Evolutionary conservation across 306 rosid genomes (phyloP).

Genomic region (Vicia faba): DNA sequence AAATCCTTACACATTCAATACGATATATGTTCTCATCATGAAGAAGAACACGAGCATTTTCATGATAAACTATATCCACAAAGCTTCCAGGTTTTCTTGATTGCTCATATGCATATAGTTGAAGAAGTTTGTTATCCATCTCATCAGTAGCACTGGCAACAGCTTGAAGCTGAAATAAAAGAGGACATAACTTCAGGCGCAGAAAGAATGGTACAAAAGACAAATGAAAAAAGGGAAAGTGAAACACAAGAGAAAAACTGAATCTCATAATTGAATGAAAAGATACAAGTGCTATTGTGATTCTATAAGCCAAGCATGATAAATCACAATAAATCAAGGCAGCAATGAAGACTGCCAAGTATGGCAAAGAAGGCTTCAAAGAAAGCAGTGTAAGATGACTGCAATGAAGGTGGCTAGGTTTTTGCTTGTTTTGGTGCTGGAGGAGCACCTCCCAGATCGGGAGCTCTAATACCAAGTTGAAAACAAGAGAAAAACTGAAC

Average conservation of each 20-base stretch:
- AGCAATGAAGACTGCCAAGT: no score
- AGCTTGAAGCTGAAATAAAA: slow-evolving; percentile 78
- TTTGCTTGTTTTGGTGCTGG: neutral
- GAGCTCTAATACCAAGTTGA: neutral
- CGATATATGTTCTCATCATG: slow-evolving; percentile 93
- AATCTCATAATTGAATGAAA: neutral
- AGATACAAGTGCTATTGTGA: neutral
- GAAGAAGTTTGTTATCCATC: slow-evolving; percentile 96
- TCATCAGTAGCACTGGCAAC: slow-evolving; percentile 77
- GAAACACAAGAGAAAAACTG: neutral
- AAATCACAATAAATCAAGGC: neutral
- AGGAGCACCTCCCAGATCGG: neutral
- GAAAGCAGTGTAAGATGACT: neutral
- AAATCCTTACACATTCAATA: slow-evolving; percentile 77
- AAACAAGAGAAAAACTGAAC: neutral
- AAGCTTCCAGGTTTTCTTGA: slow-evolving; percentile 87
- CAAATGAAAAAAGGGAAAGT: neutral
- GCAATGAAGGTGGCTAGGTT: neutral
- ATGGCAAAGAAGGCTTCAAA: neutral
- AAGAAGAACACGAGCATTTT: slow-evolving; percentile 95
- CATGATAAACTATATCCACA: slow-evolving; percentile 82
- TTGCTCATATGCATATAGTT: slow-evolving; percentile 80
- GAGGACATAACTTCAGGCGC: slow-evolving; percentile 26
- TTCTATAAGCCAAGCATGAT: neutral
- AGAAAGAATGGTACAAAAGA: slow-evolving; percentile 30